Percentiles rank a stretch among this genome's conserved stretches.
Conservation (phyloP, 2,329 filamentous ascomycete genomes). For the Clonostachys byssicola region DNA sequence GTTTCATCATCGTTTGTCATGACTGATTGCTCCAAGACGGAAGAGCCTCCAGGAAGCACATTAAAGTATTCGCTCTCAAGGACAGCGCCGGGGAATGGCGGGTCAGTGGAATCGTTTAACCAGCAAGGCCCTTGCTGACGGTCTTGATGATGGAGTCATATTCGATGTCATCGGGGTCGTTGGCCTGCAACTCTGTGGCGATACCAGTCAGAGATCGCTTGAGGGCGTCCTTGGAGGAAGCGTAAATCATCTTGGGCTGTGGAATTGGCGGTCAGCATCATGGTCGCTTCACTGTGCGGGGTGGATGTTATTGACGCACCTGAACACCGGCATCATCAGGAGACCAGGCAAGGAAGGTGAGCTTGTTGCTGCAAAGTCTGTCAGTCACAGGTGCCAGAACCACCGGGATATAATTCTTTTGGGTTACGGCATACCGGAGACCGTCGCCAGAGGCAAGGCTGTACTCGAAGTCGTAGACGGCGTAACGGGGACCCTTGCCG, state of each 20-base stretch:
- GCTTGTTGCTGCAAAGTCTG: slow-evolving; percentile 58
- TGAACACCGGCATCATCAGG: slow-evolving; percentile 77
- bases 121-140: slow-evolving; percentile 59
- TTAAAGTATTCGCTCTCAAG: slow-evolving; percentile 15
- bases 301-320: slow-evolving; percentile 41
- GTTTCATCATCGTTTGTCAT: slow-evolving; percentile 14
- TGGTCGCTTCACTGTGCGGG: not conserved
- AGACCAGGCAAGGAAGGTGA: slow-evolving; percentile 75
- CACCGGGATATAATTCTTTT: not conserved
- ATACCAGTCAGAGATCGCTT: slow-evolving; percentile 76
- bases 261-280: slow-evolving; percentile 5
- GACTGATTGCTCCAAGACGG: slow-evolving; percentile 12
- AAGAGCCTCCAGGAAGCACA: slow-evolving; percentile 15
- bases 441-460: slow-evolving; percentile 68
- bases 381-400: slow-evolving; percentile 3
- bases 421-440: slow-evolving; percentile 46
- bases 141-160: slow-evolving; percentile 65
- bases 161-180: slow-evolving; percentile 80
- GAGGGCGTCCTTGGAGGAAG: slow-evolving; percentile 81
- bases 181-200: slow-evolving; percentile 76
- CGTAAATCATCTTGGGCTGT: slow-evolving; percentile 86
- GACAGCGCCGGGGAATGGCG: slow-evolving; percentile 4
- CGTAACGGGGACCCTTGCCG: slow-evolving; percentile 73
- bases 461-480: slow-evolving; percentile 83
- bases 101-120: slow-evolving; percentile 22